These are phyloP conservation scores for Ophiostoma himal-ulmi DNA, from an alignment of 2,329 filamentous ascomycete genomes.

Conservation along the genomic window DNA sequence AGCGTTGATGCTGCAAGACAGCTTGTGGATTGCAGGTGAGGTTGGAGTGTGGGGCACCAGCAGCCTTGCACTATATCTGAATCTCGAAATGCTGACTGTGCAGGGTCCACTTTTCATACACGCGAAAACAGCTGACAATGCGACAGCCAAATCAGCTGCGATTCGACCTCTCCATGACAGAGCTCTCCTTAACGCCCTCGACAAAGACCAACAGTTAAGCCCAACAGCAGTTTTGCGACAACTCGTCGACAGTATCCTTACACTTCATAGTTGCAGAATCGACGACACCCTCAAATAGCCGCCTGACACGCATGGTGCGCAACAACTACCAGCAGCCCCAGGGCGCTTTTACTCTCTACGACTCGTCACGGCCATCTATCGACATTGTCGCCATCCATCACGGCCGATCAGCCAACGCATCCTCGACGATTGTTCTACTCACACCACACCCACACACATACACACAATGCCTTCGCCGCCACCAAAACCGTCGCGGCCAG, in stretches of 20 bases:
- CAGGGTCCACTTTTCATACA: neutral
- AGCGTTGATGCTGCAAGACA: neutral
- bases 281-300: neutral
- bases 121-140: neutral
- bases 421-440: neutral
- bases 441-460: neutral
- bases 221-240: neutral
- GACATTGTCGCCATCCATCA: neutral
- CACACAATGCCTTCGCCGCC: conserved; percentile 25
- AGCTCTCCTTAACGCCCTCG: neutral
- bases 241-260: neutral
- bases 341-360: neutral
- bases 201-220: neutral
- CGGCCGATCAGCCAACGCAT: neutral
- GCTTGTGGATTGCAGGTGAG: neutral
- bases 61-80: neutral
- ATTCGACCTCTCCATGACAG: neutral
- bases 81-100: conserved; percentile 12
- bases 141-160: neutral
- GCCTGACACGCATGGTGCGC: neutral
- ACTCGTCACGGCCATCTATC: neutral
- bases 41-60: neutral
- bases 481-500: conserved; percentile 23
- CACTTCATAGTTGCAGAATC: neutral
- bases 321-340: conserved; percentile 1